Evolutionary conservation across 345 rosid genomes (phyloP).

Genomic region (Citrus reticulata): DNA sequence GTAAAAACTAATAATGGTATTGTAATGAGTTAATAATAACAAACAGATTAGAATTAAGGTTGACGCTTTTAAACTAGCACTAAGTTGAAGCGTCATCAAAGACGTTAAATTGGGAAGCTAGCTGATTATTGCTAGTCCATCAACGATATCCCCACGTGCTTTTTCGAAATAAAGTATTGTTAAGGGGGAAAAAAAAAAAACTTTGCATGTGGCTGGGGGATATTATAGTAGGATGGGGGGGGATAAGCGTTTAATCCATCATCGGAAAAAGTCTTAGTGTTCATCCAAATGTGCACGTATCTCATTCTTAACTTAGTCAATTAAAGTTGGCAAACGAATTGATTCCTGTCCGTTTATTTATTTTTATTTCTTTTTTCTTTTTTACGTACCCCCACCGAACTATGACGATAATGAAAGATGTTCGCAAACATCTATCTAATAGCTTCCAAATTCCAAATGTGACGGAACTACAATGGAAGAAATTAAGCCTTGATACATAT

Average conservation of each 20-base stretch:
- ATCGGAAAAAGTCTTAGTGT: not conserved
- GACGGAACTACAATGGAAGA: not conserved
- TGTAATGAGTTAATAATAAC: too few species aligned
- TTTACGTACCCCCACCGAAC: not conserved
- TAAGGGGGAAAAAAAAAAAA: not conserved
- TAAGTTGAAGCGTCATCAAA: too few species aligned
- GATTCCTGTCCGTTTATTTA: too few species aligned
- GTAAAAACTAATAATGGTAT: too few species aligned
- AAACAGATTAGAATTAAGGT: too few species aligned
- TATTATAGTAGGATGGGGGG: not conserved
- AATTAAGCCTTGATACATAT: too few species aligned
- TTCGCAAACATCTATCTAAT: not conserved
- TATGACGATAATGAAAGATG: not conserved
- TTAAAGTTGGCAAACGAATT: not conserved
- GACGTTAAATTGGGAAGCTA: too few species aligned
- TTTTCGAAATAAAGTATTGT: not conserved
- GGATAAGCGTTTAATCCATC: not conserved
- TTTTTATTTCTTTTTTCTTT: not conserved
- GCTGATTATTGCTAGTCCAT: not conserved
- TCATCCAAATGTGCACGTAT: not conserved
- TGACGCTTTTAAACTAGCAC: too few species aligned
- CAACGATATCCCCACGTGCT: not conserved
- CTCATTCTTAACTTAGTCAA: not conserved
- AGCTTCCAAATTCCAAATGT: not conserved
- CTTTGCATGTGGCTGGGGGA: rapidly evolving